These are phyloP conservation scores for Aspergillus pseudonomiae DNA, from an alignment of 2,329 filamentous ascomycete genomes.

Conservation along the genomic window DNA sequence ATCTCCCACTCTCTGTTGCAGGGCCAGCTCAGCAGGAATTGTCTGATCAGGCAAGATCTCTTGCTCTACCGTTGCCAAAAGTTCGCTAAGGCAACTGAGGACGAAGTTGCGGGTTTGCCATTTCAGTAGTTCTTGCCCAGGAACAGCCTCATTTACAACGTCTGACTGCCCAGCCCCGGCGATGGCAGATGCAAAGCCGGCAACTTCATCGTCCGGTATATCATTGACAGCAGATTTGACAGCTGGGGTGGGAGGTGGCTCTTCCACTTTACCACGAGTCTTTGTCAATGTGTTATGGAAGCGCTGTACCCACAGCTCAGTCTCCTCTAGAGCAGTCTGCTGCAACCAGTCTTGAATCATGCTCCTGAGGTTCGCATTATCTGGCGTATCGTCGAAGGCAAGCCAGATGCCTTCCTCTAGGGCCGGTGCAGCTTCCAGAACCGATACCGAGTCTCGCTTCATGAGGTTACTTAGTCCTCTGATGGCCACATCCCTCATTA, in stretches of 20 bases:
- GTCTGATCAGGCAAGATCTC: conserved; percentile 78
- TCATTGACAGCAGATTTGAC: conserved; percentile 64
- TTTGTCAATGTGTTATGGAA: conserved; percentile 89
- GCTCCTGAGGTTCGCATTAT: conserved; percentile 78
- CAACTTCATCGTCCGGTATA: conserved; percentile 92
- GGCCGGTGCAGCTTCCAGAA: conserved; percentile 73
- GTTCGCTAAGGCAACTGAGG: conserved; percentile 82
- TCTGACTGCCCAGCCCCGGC: conserved; percentile 64
- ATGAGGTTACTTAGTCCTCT: conserved; percentile 92
- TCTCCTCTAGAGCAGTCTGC: conserved; percentile 81
- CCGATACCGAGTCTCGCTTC: conserved; percentile 85
- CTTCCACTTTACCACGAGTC: conserved; percentile 70
- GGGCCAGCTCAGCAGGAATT: conserved; percentile 72
- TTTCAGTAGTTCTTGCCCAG: conserved; percentile 82
- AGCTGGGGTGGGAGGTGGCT: conserved; percentile 42
- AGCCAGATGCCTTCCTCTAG: conserved; percentile 94
- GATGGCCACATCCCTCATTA: conserved; percentile 77
- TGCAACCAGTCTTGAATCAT: conserved; percentile 92
- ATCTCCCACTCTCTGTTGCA: conserved; percentile 85
- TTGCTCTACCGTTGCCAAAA: conserved; percentile 77
- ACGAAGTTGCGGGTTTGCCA: conserved; percentile 97
- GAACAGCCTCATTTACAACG: conserved; percentile 48
- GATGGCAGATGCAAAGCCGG: conserved; percentile 82
- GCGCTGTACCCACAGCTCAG: conserved; percentile 81
- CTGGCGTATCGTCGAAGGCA: conserved; percentile 75